Base-by-base conservation (phyloP, 495 filamentous ascomycete genomes). In the Aspergillus ostianus region DNA sequence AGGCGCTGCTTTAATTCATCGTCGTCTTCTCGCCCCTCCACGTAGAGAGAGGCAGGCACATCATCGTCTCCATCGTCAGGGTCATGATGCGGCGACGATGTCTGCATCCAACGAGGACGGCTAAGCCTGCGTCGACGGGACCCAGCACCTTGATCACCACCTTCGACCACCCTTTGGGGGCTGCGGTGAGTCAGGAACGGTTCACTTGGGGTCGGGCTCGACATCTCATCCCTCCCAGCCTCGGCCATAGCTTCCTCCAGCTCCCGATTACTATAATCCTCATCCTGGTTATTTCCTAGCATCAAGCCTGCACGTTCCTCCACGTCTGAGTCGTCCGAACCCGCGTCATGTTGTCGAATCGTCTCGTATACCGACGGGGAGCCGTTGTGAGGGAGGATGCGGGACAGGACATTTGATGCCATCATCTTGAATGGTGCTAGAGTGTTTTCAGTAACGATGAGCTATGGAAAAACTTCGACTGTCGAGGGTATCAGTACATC, bases 51-150 rank as follows among this genome's bases (percentile, higher is more conserved):
- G 32, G 85, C 84, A 4, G 94, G 94, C 1, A 98, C 94, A 63
- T 98, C 94, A 54, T 96, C 93, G 67, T 96, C 90, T 18, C 82
- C 84, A 55, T 95, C 90, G n/a, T 91, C 87, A 17, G 87, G 76
- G 20, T 86, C 72, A 50, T 75, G 68, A 0, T 67, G 68, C 6
- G 68, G 67, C 8, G 68, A 61, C 21, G 62, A 64, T 17, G 58
- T 52, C 32, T 64, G 73, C 62, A 74, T 66, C 72, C 74, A 77
- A 19, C 69, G 67, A n/a, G 73, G 67, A 51, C 64, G 67, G 9
- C 67, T 69, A 1, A 60, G 47, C 55, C 71, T 78, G 47, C 70
- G 69, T 48, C 67, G 65, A 30, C 69, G 70, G 29, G 69, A 64
- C 4, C 64, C 58, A 12, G 65, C 66, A 23, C 55, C 60, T 46